phyloP scores from a whole-genome alignment of 2,329 filamentous ascomycete genomes.

The Phyllosticta citriasiana region DNA sequence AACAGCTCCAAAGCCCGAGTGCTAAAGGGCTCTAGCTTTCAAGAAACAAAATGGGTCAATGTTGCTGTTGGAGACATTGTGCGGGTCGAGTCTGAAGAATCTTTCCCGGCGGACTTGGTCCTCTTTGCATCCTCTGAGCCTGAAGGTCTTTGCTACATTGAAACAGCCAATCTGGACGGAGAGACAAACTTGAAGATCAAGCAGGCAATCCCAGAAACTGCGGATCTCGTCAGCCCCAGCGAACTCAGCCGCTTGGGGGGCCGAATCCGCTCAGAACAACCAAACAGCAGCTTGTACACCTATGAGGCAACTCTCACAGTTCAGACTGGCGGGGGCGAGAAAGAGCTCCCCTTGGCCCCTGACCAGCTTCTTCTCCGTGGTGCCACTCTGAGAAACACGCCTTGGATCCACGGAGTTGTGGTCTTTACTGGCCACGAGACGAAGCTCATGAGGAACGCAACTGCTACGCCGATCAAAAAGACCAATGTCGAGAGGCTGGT shows the following conservation, averaged over 20 bases:
- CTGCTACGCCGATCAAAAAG: constrained; percentile 91
- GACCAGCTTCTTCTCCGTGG: constrained; percentile 90
- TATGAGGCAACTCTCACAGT: constrained; percentile 95
- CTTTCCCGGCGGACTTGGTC: constrained; percentile 89
- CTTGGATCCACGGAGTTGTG: constrained; percentile 92
- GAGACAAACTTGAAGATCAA: constrained; percentile 99
- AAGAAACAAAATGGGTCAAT: constrained; percentile 87
- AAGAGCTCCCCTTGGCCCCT: constrained; percentile 78
- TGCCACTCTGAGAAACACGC: constrained; percentile 88
- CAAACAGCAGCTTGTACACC: constrained; percentile 96
- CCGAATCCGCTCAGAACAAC: constrained; percentile 85
- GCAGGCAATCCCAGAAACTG: constrained; percentile 89
- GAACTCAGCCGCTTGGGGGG: constrained; percentile 82
- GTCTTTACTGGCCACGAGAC: constrained; percentile 98
- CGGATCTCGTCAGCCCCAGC: constrained; percentile 71
- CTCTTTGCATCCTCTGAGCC: constrained; percentile 91
- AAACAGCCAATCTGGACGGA: constrained; percentile 94
- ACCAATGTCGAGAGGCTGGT: constrained; percentile 92
- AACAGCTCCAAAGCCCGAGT: constrained; percentile 82
- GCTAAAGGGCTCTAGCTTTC: constrained; percentile 71
- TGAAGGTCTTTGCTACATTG: constrained; percentile 95
- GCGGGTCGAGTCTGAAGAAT: constrained; percentile 85
- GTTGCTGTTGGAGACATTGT: constrained; percentile 88
- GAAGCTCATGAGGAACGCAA: constrained; percentile 97
- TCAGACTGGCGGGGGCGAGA: constrained; percentile 81